Base-by-base conservation (phyloP, 495 filamentous ascomycete species). In the Xylaria sp. region DNA sequence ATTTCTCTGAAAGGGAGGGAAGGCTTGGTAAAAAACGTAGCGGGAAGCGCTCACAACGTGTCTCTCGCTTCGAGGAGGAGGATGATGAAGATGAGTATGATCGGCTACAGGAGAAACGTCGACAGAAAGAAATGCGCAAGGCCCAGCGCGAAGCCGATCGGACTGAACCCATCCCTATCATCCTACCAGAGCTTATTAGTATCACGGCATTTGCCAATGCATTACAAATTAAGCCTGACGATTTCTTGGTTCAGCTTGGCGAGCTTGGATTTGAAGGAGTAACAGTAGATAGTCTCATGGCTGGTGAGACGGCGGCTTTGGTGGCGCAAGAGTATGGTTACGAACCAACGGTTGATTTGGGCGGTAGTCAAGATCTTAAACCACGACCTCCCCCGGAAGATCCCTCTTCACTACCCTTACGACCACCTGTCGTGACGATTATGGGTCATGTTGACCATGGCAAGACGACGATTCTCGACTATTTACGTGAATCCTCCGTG, bases 391-490 rank as follows among this genome's bases (percentile, higher is more conserved):
- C 88, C 17, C 85, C 89, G 7, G 90, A 93, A 74, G 94, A 98
- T 74, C 87, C 86, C 35, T 91, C 91, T 2, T 70, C 79, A 7
- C 79, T 97, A 52, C 94, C 94, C 1, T 74, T 83, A 8, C 88
- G 97, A 50, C 95, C 97, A 9, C 97, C 97, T 6, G 93, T 99
- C 17, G 96, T 99, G 50, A 99, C 97, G 17, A 98, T 99, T 78
- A 99, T 99, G 97, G 97, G 97, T 8, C 97, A 99, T 73, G 97
- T 99, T 74, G 97, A 99, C 78, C 97, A 99, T 79, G 97, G 97
- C 37, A 99, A 99, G 84, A 99, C 97, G 0, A 98, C 97, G 0
- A 88, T 99, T 40, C 85, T 99, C 11, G 97, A 99, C 73, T 98
- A 90, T 83, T 85, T 99, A 40, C 93, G 97, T 15, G 95, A 97